Percentiles rank a stretch among this genome's conserved stretches.
These are phyloP conservation scores for Cercophora newfieldiana DNA, from an alignment of 495 filamentous ascomycete genomes.

Conservation along the genomic window DNA sequence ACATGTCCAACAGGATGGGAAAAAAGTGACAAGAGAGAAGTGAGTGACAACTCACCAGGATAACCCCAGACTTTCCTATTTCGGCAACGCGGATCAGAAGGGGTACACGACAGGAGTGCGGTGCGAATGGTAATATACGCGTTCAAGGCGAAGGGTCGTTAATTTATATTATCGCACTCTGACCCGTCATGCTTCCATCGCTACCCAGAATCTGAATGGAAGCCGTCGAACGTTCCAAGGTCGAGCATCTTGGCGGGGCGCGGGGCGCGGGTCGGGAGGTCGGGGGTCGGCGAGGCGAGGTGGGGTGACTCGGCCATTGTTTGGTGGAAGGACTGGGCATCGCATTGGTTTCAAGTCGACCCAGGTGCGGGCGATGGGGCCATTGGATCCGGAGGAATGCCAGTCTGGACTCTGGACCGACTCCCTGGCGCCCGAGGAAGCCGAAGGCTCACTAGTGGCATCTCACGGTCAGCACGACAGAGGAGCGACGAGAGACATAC, in stretches of 20 bases:
- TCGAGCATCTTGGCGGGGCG: not conserved
- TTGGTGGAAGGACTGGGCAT: not conserved
- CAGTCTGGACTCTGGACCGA: not conserved
- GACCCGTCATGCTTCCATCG: conserved; percentile 22
- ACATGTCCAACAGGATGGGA: not conserved
- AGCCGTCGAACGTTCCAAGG: conserved; percentile 11
- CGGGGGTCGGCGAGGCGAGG: not conserved
- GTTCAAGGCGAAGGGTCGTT: conserved; percentile 8
- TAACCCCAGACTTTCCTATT: conserved; percentile 20
- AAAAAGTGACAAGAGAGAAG: not conserved
- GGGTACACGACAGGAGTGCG: not conserved
- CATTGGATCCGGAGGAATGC: not conserved
- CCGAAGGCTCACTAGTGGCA: not conserved
- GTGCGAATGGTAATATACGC: conserved; percentile 16
- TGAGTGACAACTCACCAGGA: not conserved
- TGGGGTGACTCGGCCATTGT: not conserved
- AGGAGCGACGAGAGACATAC: conserved; percentile 11
- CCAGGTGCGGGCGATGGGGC: not conserved
- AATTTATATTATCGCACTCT: conserved; percentile 23
- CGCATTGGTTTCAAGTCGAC: not conserved
- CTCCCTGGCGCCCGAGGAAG: not conserved
- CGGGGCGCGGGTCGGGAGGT: not conserved
- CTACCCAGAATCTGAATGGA: conserved; percentile 14
- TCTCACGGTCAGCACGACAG: conserved; percentile 5
- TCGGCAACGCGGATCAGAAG: conserved; percentile 16